Evolutionary conservation across 2,329 filamentous ascomycete genomes (phyloP).

Genomic region (Fusarium equiseti): DNA sequence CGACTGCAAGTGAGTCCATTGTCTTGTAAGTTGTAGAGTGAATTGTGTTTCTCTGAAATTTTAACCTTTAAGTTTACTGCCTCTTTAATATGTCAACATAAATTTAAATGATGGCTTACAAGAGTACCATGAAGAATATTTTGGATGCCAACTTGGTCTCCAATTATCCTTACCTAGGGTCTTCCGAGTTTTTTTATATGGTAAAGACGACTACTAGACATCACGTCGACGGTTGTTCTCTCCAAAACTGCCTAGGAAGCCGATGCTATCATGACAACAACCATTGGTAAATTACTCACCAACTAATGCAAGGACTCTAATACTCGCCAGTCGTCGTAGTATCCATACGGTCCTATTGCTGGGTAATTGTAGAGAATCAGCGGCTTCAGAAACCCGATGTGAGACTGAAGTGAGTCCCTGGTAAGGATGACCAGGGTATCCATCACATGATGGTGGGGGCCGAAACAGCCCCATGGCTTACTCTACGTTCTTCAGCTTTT

Average conservation of each 20-base stretch:
- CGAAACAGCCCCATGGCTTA: background rate
- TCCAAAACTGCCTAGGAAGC: background rate
- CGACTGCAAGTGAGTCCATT: background rate
- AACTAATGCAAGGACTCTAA: background rate
- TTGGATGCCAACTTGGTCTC: background rate
- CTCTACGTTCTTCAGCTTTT: background rate
- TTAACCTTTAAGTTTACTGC: fast-evolving
- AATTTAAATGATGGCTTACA: fast-evolving
- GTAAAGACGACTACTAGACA: background rate
- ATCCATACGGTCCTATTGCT: background rate
- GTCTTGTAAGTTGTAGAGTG: background rate
- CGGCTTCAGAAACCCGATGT: background rate
- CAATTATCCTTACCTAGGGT: background rate
- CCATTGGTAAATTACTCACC: background rate
- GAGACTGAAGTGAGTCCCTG: background rate
- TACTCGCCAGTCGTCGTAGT: background rate
- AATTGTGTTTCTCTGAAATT: background rate
- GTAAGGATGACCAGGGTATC: background rate
- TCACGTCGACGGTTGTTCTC: fast-evolving
- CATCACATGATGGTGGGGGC: conserved; percentile 19
- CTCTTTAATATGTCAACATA: fast-evolving
- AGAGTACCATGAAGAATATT: background rate
- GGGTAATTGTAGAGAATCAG: background rate
- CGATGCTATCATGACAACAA: background rate
- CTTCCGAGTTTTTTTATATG: background rate